Conservation (phyloP, 495 filamentous ascomycete species). For the Penicillium simplicissimum region DNA sequence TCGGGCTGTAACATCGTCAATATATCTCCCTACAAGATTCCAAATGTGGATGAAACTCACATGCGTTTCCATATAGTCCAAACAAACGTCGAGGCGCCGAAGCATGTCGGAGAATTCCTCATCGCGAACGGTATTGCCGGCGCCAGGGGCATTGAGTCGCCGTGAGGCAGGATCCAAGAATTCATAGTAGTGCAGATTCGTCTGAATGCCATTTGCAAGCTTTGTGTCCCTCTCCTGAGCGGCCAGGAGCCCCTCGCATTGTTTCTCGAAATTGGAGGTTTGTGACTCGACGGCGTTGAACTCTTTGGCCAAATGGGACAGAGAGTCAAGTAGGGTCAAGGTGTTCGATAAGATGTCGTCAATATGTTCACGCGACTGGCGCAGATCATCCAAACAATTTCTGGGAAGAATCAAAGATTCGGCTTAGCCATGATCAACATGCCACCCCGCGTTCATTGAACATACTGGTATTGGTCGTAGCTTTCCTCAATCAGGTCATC, state of each 20-base stretch:
- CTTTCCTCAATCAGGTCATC: slow-evolving; percentile 72
- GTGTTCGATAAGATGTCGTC: slow-evolving; percentile 77
- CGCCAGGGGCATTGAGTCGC: slow-evolving; percentile 87
- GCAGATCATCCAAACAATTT: slow-evolving; percentile 76
- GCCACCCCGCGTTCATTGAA: slow-evolving; percentile 21
- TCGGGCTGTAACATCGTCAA: slow-evolving; percentile 54
- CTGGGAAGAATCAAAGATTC: slow-evolving; percentile 37
- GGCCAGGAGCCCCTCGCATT: slow-evolving; percentile 80
- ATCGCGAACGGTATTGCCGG: slow-evolving; percentile 75
- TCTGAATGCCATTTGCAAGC: slow-evolving; percentile 77
- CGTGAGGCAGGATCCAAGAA: slow-evolving; percentile 90
- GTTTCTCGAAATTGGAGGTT: slow-evolving; percentile 85
- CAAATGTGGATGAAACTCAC: slow-evolving; percentile 47
- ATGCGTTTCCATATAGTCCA: slow-evolving; percentile 85
- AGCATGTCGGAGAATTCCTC: slow-evolving; percentile 85
- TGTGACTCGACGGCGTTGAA: slow-evolving; percentile 86
- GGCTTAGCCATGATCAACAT: slow-evolving; percentile 14
- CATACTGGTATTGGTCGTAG: slow-evolving; percentile 81
- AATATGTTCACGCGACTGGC: slow-evolving; percentile 75
- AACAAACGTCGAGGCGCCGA: slow-evolving; percentile 77
- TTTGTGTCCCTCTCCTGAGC: slow-evolving; percentile 75
- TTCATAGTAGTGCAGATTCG: slow-evolving; percentile 86
- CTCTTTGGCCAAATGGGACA: slow-evolving; percentile 74
- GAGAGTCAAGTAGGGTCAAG: slow-evolving; percentile 66
- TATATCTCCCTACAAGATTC: not conserved